A percentile compares a stretch with the other conserved stretches of the same genome.
These are phyloP conservation scores for Phytophthora citricola DNA, from an alignment of 352 stramenopile genomes.

Conservation along the genomic window DNA sequence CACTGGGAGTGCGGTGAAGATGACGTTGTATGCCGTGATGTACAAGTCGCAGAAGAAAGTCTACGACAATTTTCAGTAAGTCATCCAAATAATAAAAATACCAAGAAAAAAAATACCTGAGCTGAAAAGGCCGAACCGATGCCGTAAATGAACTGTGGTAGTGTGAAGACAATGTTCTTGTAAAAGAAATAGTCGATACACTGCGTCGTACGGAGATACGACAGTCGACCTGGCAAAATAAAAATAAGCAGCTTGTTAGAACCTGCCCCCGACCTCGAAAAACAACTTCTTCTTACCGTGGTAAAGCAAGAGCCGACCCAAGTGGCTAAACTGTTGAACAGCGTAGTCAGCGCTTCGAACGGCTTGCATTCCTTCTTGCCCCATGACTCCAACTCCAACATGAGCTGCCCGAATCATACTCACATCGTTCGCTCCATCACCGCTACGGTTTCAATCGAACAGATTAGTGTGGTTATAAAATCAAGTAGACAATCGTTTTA, in stretches of 20 bases:
- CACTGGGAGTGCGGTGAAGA: slow-evolving; percentile 93
- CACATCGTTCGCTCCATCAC: slow-evolving; percentile 99
- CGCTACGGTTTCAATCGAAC: slow-evolving; percentile 54
- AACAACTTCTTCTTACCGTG: slow-evolving; percentile 48
- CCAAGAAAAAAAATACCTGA: slow-evolving; percentile 49
- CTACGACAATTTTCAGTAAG: slow-evolving; percentile 28
- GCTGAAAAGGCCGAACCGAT: slow-evolving; percentile 89
- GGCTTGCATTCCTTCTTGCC: slow-evolving; percentile 95
- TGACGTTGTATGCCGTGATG: slow-evolving; percentile 95
- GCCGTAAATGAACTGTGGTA: slow-evolving; percentile 90
- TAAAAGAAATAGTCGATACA: slow-evolving; percentile 99
- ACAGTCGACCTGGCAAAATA: slow-evolving; percentile 85
- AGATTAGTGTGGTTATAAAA: neutral
- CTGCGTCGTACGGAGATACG: slow-evolving; percentile 95
- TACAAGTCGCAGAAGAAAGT: slow-evolving; percentile 85
- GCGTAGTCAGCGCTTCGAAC: slow-evolving; percentile 84
- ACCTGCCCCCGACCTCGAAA: neutral
- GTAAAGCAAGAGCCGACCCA: slow-evolving; percentile 74
- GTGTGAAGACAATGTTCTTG: slow-evolving; percentile 97
- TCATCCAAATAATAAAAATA: neutral
- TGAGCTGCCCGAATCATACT: slow-evolving; percentile 99
- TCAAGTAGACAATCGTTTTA: slow-evolving; percentile 21
- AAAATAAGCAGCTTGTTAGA: neutral
- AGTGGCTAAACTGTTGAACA: slow-evolving; percentile 84
- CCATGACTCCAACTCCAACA: slow-evolving; percentile 97